A percentile compares a stretch with the other conserved stretches of the same genome.
These are phyloP conservation scores for Cladophialophora carrionii DNA, from an alignment of 2,329 filamentous ascomycete species.

Conservation along the genomic window DNA sequence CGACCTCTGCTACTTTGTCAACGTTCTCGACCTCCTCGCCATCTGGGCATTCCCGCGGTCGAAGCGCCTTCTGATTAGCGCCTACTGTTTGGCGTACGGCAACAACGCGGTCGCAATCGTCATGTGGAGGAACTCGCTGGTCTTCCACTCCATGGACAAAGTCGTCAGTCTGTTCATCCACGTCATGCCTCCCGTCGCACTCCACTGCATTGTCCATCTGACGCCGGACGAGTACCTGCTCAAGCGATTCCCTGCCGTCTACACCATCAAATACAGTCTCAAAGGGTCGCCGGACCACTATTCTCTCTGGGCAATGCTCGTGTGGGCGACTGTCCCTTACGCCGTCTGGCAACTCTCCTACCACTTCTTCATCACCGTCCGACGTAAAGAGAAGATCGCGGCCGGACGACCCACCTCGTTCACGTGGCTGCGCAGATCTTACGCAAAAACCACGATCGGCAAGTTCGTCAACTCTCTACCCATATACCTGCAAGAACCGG, in stretches of 20 bases:
- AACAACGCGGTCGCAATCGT: constrained; percentile 98
- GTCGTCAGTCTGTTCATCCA: constrained; percentile 97
- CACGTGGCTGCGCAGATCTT: constrained; percentile 92
- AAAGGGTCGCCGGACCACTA: constrained; percentile 80
- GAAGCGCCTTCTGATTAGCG: constrained; percentile 87
- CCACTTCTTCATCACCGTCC: constrained; percentile 93
- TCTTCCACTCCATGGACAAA: constrained; percentile 98
- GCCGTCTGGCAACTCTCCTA: constrained; percentile 89
- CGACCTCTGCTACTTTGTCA: constrained; percentile 98
- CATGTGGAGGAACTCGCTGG: constrained; percentile 98
- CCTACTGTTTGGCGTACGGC: constrained; percentile 89
- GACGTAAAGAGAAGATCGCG: constrained; percentile 92
- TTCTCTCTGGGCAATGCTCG: constrained; percentile 78
- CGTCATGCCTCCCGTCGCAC: constrained; percentile 94
- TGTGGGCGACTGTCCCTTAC: constrained; percentile 93
- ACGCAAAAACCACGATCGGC: constrained; percentile 86
- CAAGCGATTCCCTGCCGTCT: constrained; percentile 79
- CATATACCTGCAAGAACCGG: constrained; percentile 73
- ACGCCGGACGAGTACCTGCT: constrained; percentile 67
- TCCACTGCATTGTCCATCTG: constrained; percentile 91
- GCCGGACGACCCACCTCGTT: constrained; percentile 95
- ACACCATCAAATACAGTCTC: constrained; percentile 70
- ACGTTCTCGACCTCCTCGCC: constrained; percentile 76
- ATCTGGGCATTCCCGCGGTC: constrained; percentile 91
- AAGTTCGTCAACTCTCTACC: constrained; percentile 81